These are phyloP conservation scores for Polygonum maritimum DNA, from an alignment of 148 eudicot species.

Conservation along the genomic window DNA sequence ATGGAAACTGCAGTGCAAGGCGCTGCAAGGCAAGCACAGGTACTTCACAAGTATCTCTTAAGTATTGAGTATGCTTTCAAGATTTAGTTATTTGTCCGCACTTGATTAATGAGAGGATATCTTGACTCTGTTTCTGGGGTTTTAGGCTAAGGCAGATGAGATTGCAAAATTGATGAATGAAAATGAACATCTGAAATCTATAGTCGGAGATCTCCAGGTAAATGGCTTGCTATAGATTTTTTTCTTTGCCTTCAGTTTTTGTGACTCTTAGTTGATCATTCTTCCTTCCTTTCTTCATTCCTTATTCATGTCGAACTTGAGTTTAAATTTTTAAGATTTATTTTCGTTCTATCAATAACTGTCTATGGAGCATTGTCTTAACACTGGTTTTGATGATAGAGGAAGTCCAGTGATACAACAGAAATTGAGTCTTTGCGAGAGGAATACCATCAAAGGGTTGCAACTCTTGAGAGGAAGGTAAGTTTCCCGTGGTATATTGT, in stretches of 20 bases:
- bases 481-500: neutral
- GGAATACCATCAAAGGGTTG: slow-evolving; percentile 91
- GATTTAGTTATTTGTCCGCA: no score
- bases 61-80: neutral
- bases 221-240: neutral
- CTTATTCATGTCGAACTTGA: neutral
- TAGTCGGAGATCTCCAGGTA: slow-evolving; percentile 65
- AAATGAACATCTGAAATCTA: slow-evolving; percentile 74
- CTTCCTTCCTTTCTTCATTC: neutral
- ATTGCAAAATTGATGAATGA: slow-evolving; percentile 87
- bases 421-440: slow-evolving; percentile 90
- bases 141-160: slow-evolving; percentile 95
- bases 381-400: slow-evolving; percentile 28
- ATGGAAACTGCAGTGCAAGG: slow-evolving; percentile 94
- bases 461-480: slow-evolving; percentile 94
- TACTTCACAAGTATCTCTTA: slow-evolving; percentile 15
- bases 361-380: neutral
- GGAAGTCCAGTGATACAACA: slow-evolving; percentile 80
- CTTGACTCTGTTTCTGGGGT: slow-evolving; percentile 11
- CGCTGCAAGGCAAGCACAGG: slow-evolving; percentile 98
- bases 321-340: neutral
- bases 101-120: neutral
- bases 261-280: neutral
- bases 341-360: neutral
- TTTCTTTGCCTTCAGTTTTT: neutral